These are phyloP conservation scores for Oryza brachyantha DNA, from an alignment of 176 grass and related monocot genomes.

Conservation along the genomic window DNA sequence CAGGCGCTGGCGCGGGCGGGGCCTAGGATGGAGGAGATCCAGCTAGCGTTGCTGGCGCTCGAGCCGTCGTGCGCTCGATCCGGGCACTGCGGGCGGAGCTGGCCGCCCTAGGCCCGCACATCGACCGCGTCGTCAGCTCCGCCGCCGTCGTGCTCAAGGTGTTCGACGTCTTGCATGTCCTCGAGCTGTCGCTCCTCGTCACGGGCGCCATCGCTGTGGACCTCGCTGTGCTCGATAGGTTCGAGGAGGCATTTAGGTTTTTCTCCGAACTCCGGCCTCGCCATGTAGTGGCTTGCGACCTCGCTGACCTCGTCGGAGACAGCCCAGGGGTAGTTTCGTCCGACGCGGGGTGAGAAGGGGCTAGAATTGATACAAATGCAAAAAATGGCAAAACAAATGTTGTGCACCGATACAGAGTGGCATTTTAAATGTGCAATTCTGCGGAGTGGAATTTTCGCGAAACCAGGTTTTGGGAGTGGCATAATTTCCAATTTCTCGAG, in stretches of 20 bases:
- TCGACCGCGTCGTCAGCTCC: conserved; percentile 79
- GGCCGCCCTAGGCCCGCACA: conserved; percentile 57
- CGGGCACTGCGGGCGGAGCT: conserved; percentile 55
- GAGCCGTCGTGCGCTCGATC: conserved; percentile 81
- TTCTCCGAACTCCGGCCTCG: conserved; percentile 73
- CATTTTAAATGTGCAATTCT: no score
- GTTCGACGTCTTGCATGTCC: conserved; percentile 90
- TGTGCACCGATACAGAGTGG: no score
- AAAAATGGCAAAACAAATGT: no score
- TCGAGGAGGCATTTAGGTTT: conserved; percentile 76
- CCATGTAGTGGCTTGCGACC: conserved; percentile 71
- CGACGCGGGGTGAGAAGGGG: no score
- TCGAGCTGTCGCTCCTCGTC: conserved; percentile 71
- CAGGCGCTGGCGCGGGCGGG: conserved; percentile 48
- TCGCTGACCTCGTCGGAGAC: no score
- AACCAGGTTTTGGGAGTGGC: no score
- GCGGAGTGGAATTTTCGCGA: no score
- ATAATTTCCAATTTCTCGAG: no score
- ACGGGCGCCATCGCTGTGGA: conserved; percentile 25
- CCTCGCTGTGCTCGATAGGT: conserved; percentile 59
- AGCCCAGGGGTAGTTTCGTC: no score
- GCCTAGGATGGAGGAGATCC: conserved; percentile 70
- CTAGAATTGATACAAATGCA: no score
- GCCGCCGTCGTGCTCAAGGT: conserved; percentile 92
- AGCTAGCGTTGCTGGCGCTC: conserved; percentile 60